Base-by-base conservation (phyloP, 192 early-diverging fungal genomes). In the Backusella mclennaniae region DNA sequence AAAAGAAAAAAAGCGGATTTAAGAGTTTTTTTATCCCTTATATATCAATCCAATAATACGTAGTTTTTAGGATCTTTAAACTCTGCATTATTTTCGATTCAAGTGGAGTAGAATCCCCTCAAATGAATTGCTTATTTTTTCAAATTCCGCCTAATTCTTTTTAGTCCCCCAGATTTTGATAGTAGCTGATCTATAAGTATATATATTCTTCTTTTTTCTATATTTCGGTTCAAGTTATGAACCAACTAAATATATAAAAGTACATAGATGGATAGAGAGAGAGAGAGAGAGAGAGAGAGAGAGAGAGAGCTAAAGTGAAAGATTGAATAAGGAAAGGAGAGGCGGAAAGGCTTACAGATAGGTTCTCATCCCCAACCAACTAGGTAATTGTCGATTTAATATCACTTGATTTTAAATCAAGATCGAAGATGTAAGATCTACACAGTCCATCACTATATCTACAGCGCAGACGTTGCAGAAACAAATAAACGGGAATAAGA, bases 381-480 rank as follows among this genome's bases (percentile, higher is more conserved):
- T 66, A 79, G 71, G 92, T 91, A 63, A 91, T 82, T 29, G 88
- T 85, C 19, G 73, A 71, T 17, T 87, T 82, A 70, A 88, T 92
- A 26, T 90, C 85, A 21, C 83, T 81, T 9, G 79, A 78, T 46
- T 87, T 89, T 15, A 92, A 82, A 49, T 95, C 79, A 7, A 94
- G 69, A 17, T 93, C 91, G 36, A 85, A 77, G 5, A 94, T 81
- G 66, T 90, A 83, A 41, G 75, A 73, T 69, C 89, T 87, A 14
- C 86, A 75, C 6, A 88, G 21, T 74, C 35, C 8, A 88, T 78
- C 73, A 94, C 90, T 14, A 87, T 83, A 69, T 80, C 71, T 26
- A 69, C 15, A 46, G 11, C 1, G 41, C 82, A 73, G 33, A 78
- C 38, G 41, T 79, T 7, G 63, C 78, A 44, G 6, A 71, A 6